phyloP scores from a whole-genome alignment of 495 filamentous ascomycete species.

The Penicillium mononematosum region DNA sequence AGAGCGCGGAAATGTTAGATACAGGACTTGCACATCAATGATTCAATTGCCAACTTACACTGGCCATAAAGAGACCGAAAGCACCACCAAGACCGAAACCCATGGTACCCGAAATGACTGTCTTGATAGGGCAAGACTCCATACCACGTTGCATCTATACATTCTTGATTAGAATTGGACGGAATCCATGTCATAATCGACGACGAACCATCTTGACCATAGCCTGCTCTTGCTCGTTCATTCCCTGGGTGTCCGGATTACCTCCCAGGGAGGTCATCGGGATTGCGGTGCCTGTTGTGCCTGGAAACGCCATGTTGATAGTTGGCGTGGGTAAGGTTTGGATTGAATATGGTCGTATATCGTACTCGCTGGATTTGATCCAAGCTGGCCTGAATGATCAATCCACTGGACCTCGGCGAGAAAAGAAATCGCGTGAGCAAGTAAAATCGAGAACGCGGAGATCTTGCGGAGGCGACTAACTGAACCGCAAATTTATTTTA shows the following conservation, averaged over 20 bases:
- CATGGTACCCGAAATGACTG: conserved; percentile 76
- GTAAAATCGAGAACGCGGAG: conserved; percentile 23
- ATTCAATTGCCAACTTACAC: conserved; percentile 51
- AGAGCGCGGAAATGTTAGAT: conserved; percentile 15
- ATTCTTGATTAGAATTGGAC: conserved; percentile 20
- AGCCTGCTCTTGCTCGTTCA: conserved; percentile 52
- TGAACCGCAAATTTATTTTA: conserved; percentile 36
- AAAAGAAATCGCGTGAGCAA: conserved; percentile 4
- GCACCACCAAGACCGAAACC: conserved; percentile 87
- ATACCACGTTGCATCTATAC: conserved; percentile 73
- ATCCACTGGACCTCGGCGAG: neutral
- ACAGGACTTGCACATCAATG: neutral
- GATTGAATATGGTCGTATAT: neutral
- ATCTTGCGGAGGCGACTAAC: conserved; percentile 36
- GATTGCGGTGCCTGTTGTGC: conserved; percentile 40
- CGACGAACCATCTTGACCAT: conserved; percentile 52
- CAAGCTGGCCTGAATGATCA: conserved; percentile 1
- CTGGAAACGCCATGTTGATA: conserved; percentile 47
- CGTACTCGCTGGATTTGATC: neutral
- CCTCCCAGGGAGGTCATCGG: conserved; percentile 32
- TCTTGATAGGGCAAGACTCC: conserved; percentile 87
- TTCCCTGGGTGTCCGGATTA: conserved; percentile 35
- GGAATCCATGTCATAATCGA: conserved; percentile 32
- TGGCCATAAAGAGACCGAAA: conserved; percentile 96
- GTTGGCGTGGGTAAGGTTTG: neutral